These are phyloP conservation scores for Allantophomopsis lycopodina DNA, from an alignment of 2,329 filamentous ascomycete species.

Conservation along the genomic window DNA sequence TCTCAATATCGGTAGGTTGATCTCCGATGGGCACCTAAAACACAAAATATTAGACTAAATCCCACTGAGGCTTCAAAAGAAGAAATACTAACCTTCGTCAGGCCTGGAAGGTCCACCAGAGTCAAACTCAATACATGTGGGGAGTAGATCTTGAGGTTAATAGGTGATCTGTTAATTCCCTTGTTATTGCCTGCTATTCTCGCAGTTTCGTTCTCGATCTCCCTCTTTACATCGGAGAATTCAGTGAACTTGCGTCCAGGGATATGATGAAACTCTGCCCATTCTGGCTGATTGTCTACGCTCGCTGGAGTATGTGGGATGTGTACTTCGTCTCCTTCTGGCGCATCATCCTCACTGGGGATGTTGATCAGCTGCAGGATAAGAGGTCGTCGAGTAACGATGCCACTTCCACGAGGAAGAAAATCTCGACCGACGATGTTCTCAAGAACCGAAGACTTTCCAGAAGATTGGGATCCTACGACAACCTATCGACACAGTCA, in stretches of 20 bases:
- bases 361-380: slow-evolving; percentile 98
- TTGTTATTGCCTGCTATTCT: slow-evolving; percentile 95
- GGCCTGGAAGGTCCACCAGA: slow-evolving; percentile 83
- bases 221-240: slow-evolving; percentile 84
- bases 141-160: slow-evolving; percentile 97
- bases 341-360: slow-evolving; percentile 55
- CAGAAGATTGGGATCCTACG: slow-evolving; percentile 94
- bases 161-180: slow-evolving; percentile 92
- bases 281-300: slow-evolving; percentile 52
- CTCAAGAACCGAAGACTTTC: slow-evolving; percentile 96
- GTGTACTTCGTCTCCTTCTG: slow-evolving; percentile 48
- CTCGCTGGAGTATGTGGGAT: slow-evolving; percentile 67
- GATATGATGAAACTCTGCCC: slow-evolving; percentile 95
- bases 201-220: slow-evolving; percentile 94
- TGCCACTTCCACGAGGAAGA: slow-evolving; percentile 87
- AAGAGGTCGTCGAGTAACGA: slow-evolving; percentile 85
- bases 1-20: slow-evolving; percentile 95
- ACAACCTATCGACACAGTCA: slow-evolving; percentile 55
- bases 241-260: slow-evolving; percentile 81
- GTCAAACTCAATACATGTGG: slow-evolving; percentile 94
- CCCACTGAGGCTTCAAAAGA: no score
- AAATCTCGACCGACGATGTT: slow-evolving; percentile 98
- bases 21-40: slow-evolving; percentile 84
- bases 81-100: slow-evolving; percentile 64
- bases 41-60: no score